These are phyloP conservation scores for Aspergillus haitiensis DNA, from an alignment of 495 filamentous ascomycete species.

Conservation along the genomic window DNA sequence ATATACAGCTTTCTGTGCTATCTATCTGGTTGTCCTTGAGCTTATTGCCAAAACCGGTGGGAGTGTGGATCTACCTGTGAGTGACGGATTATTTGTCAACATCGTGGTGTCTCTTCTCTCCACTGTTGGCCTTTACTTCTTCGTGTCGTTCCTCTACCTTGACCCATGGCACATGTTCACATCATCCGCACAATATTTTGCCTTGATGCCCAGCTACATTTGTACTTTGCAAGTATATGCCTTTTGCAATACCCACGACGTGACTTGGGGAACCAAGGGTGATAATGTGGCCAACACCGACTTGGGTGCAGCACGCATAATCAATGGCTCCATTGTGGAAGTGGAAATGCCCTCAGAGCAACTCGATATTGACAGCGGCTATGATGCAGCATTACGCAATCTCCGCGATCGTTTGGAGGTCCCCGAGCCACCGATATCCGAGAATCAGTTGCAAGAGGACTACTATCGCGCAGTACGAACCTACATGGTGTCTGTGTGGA, in stretches of 20 bases:
- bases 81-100: conserved; percentile 90
- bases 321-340: conserved; percentile 65
- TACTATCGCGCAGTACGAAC: conserved; percentile 98
- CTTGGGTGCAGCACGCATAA: conserved; percentile 75
- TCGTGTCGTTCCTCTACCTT: conserved; percentile 93
- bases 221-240: conserved; percentile 98
- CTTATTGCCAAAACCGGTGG: conserved; percentile 55
- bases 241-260: conserved; percentile 99
- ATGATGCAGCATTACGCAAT: conserved; percentile 96
- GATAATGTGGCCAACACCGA: conserved; percentile 94
- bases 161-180: conserved; percentile 99
- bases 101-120: conserved; percentile 86
- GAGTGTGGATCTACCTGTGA: conserved; percentile 55
- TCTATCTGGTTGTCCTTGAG: conserved; percentile 84
- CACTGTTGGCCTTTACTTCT: conserved; percentile 92
- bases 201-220: conserved; percentile 88
- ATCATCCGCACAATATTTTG: conserved; percentile 87
- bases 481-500: conserved; percentile 98
- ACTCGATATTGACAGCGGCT: conserved; percentile 96
- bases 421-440: conserved; percentile 55
- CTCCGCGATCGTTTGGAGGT: conserved; percentile 91
- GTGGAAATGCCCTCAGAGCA: conserved; percentile 98
- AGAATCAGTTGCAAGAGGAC: conserved; percentile 89
- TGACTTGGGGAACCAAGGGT: conserved; percentile 98
- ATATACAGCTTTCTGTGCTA: conserved; percentile 84